Evolutionary conservation across 495 filamentous ascomycete genomes (phyloP), one percentile per base, ranked within the genome.

Genomic region (Cladorrhinum samala): DNA sequence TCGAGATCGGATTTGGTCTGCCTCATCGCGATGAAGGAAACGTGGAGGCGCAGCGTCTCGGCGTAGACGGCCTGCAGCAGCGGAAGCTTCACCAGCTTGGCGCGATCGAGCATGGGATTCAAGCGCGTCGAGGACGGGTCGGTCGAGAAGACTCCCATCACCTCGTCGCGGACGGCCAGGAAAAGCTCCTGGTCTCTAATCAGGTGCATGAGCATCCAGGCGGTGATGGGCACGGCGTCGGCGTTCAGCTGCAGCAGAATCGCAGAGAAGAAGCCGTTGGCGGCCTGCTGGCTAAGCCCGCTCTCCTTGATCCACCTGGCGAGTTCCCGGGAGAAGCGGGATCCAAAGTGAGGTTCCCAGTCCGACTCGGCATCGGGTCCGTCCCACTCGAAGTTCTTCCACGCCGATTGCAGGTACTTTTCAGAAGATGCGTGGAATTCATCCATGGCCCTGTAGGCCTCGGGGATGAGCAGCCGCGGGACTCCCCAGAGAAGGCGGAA

Each of bases 381-480:
- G 20, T 59, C 37, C 54, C 57, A 64, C 21, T 59, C 56, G 21
- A 57, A 57, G 5, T 59, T 37, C 5, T 30, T 25, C 20, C 33
- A 55, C 8, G 49, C 54, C 0, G 40, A 25, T 3, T 55, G 36
- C 11, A 56, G 3, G 9, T 54, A 56, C 24, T 46, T 44, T 4
- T 20, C 24, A 11, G 14, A 19, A 27, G 48, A 40, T 3, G 3
- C 46, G 27, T 44, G 43, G 1, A 60, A 50, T 0, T 37, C 20
- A 2, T 61, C 60, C n/a, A 55, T 57, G 8, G 37, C 33, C 8
- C 23, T 41, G 16, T 77, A 48, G 80, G 66, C 1, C 75, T 81
- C 7, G 77, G 82, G 24, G 74, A 78, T 81, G 79, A 87, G 7
- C 83, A 83, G 44, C 77, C 80, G 52, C 14, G 63, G 57, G 2